These are phyloP conservation scores for Cucurbita argyrosperma DNA, from an alignment of 306 rosid genomes.

Conservation along the genomic window DNA sequence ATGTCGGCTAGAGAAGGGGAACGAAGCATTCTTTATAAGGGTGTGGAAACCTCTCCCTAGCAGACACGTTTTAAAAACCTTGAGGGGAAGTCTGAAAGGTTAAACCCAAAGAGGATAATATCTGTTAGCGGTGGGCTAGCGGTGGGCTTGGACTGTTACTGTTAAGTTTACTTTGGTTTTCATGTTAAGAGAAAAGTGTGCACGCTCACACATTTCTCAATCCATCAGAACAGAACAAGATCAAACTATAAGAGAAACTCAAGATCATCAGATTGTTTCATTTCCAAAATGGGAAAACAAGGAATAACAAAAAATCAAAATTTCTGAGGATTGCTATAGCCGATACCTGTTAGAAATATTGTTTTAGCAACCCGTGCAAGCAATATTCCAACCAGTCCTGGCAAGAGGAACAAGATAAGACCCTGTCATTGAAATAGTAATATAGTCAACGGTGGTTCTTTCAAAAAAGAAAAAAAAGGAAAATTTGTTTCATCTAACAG, in stretches of 20 bases:
- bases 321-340: constrained; percentile 23
- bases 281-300: not conserved
- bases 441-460: not conserved
- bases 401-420: constrained; percentile 17
- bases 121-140: too few relatives aligned
- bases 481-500: not conserved
- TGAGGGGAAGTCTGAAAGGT: too few relatives aligned
- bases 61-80: too few relatives aligned
- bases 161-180: not conserved
- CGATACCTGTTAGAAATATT: constrained; percentile 67
- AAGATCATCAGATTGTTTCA: not conserved
- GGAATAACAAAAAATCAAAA: not conserved
- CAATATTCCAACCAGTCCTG: constrained; percentile 74
- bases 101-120: too few relatives aligned
- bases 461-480: not conserved
- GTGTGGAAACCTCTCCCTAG: too few relatives aligned
- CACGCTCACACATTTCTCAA: not conserved
- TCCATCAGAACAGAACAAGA: not conserved
- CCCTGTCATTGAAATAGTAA: constrained; percentile 15
- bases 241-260: not conserved
- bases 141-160: too few relatives aligned
- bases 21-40: too few relatives aligned
- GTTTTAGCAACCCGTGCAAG: constrained; percentile 47
- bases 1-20: too few relatives aligned
- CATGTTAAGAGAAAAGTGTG: not conserved